Conservation (phyloP, 2,329 filamentous ascomycete species). For the Pseudophaeomoniella oleicola region DNA sequence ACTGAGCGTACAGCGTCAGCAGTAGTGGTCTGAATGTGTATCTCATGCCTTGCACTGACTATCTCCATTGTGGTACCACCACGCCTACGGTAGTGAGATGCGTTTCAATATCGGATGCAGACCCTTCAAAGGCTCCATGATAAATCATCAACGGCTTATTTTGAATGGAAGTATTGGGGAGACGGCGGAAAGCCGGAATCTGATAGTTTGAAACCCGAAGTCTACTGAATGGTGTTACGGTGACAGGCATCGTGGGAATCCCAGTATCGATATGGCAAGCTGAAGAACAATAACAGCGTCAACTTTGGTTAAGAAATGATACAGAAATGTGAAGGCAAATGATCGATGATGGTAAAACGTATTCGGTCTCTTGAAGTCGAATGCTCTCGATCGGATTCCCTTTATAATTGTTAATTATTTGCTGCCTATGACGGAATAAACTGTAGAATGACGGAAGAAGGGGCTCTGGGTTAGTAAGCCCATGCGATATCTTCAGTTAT, state of each 20-base stretch:
- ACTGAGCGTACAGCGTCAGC: conserved; percentile 4
- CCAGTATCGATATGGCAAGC: no score
- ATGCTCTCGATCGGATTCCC: no score
- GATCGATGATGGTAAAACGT: no score
- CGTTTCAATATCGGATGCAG: conserved; percentile 37
- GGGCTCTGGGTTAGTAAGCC: no score
- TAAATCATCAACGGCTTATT: conserved; percentile 52
- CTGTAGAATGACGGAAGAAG: no score
- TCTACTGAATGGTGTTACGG: conserved; percentile 29
- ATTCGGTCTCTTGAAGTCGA: no score
- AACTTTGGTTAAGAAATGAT: not conserved
- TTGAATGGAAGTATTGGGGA: conserved; percentile 53
- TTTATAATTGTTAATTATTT: no score
- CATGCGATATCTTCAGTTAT: no score
- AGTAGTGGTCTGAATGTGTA: no score
- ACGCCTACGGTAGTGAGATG: conserved; percentile 40
- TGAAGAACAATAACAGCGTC: not conserved
- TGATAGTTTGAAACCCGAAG: conserved; percentile 43
- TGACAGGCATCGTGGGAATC: conserved; percentile 14
- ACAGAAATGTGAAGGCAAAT: no score
- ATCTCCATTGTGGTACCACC: conserved; percentile 51
- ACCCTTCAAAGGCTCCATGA: conserved; percentile 39
- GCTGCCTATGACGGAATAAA: no score
- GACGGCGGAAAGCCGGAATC: conserved; percentile 41
- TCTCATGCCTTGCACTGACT: no score